Evolutionary conservation across 2,329 filamentous ascomycete genomes (phyloP).

Genomic region (Arthrobotrys musiformis): DNA sequence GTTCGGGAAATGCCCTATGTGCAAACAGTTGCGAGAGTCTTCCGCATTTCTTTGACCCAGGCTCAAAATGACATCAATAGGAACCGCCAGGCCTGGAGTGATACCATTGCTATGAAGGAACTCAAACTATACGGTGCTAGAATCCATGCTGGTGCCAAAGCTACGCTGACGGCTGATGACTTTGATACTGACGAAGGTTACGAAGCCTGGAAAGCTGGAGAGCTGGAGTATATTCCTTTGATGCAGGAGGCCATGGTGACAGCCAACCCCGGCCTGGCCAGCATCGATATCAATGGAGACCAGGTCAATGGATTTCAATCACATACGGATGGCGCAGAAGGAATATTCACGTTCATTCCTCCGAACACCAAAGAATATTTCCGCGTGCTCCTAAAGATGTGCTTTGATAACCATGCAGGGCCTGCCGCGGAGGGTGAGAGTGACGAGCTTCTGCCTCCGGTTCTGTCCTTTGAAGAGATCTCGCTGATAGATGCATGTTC

Average conservation of each 20-base stretch:
- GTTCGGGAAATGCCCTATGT: constrained; percentile 98
- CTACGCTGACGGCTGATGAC: constrained; percentile 81
- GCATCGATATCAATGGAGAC: constrained; percentile 71
- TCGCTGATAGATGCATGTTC: constrained; percentile 87
- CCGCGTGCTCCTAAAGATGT: constrained; percentile 59
- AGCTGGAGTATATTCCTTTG: constrained; percentile 84
- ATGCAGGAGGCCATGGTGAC: constrained; percentile 88
- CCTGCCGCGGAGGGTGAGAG: constrained; percentile 58
- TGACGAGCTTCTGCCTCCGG: constrained; percentile 66
- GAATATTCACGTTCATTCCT: constrained; percentile 88
- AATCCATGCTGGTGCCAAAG: constrained; percentile 67
- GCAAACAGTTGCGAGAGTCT: constrained; percentile 84
- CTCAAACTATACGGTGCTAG: constrained; percentile 88
- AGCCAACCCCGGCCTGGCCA: constrained; percentile 64
- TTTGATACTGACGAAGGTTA: constrained; percentile 92
- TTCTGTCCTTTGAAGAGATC: constrained; percentile 75
- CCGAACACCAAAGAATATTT: constrained; percentile 84
- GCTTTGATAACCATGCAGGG: constrained; percentile 62
- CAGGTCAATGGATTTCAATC: constrained; percentile 61
- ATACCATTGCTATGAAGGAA: constrained; percentile 88
- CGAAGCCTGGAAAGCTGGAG: constrained; percentile 89
- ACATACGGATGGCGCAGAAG: constrained; percentile 66
- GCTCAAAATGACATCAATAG: constrained; percentile 88
- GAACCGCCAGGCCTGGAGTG: constrained; percentile 84
- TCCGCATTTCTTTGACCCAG: constrained; percentile 80